phyloP scores from a whole-genome alignment of 306 rosid genomes.

The Vigna radiata region DNA sequence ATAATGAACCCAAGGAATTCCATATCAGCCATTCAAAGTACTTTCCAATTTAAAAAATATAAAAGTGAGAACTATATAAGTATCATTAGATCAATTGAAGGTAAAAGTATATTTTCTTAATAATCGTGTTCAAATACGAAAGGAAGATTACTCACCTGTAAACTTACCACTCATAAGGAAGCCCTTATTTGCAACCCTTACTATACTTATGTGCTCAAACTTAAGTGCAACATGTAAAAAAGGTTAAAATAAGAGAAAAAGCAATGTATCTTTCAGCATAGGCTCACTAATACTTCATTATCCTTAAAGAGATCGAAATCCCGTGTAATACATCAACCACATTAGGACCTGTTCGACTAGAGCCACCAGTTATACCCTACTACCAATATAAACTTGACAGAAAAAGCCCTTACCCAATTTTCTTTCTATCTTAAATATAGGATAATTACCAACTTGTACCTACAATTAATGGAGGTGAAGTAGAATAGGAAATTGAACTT shows the following conservation, averaged over 20 bases:
- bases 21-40: slow-evolving; percentile 86
- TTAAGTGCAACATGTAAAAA: slow-evolving; percentile 80
- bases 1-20: slow-evolving; percentile 90
- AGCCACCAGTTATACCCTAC: slow-evolving; percentile 82
- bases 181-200: slow-evolving; percentile 94
- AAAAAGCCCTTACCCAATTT: slow-evolving; percentile 96
- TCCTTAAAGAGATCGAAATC: slow-evolving; percentile 37
- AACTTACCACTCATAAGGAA: slow-evolving; percentile 96
- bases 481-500: slow-evolving; percentile 15
- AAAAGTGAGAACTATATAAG: slow-evolving; percentile 40
- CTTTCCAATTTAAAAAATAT: slow-evolving; percentile 48
- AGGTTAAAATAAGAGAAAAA: slow-evolving; percentile 38
- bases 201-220: slow-evolving; percentile 92
- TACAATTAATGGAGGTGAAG: slow-evolving; percentile 35
- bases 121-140: slow-evolving; percentile 9
- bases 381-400: slow-evolving; percentile 94
- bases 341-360: slow-evolving; percentile 80
- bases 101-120: background rate
- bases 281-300: slow-evolving; percentile 16
- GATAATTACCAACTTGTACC: slow-evolving; percentile 94
- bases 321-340: slow-evolving; percentile 70
- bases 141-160: slow-evolving; percentile 63
- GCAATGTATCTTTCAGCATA: slow-evolving; percentile 31
- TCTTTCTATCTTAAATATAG: slow-evolving; percentile 82
- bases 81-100: slow-evolving; percentile 22